Percentiles rank a stretch among this genome's conserved stretches.
phyloP scores from a whole-genome alignment of 805 yeast genomes.

The Candida hungchunana region DNA sequence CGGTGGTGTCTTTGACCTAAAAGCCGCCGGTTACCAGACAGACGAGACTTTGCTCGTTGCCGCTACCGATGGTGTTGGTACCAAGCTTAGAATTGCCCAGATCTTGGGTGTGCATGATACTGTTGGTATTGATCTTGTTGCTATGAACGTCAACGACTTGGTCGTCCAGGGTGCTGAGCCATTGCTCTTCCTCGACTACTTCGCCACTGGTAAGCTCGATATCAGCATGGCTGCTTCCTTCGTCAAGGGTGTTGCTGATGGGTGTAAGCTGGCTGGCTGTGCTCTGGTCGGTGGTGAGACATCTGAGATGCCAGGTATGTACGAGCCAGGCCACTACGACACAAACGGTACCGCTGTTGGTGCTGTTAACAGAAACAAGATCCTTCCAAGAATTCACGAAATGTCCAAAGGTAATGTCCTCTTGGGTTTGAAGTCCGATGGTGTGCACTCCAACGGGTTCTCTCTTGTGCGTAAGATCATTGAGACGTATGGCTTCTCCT shows the following conservation, averaged over 20 bases:
- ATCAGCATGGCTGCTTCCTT: constrained; percentile 79
- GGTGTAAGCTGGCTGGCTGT: constrained; percentile 92
- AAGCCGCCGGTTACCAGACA: constrained; percentile 70
- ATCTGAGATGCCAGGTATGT: constrained; percentile 99
- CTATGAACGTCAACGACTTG: constrained; percentile 97
- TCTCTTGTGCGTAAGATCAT: constrained; percentile 91
- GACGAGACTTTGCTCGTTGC: constrained; percentile 83
- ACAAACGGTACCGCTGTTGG: constrained; percentile 99
- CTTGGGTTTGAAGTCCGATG: constrained; percentile 85
- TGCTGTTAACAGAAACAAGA: constrained; percentile 73
- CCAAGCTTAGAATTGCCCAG: constrained; percentile 93
- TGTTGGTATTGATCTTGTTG: constrained; percentile 98
- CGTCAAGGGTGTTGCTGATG: constrained; percentile 93
- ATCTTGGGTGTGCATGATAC: constrained; percentile 84
- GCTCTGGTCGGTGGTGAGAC: constrained; percentile 99
- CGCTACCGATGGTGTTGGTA: constrained; percentile 99
- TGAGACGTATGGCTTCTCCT: constrained; percentile 67
- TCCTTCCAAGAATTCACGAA: constrained; percentile 64
- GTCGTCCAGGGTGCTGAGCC: constrained; percentile 99
- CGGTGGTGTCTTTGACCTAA: constrained; percentile 93
- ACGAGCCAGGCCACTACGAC: constrained; percentile 91
- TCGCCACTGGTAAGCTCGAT: constrained; percentile 91
- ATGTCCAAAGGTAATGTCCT: constrained; percentile 81
- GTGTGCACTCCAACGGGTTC: constrained; percentile 95
- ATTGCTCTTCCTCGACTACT: constrained; percentile 89